Conservation (phyloP, 2,329 filamentous ascomycete species). For the Aureobasidium subglaciale region DNA sequence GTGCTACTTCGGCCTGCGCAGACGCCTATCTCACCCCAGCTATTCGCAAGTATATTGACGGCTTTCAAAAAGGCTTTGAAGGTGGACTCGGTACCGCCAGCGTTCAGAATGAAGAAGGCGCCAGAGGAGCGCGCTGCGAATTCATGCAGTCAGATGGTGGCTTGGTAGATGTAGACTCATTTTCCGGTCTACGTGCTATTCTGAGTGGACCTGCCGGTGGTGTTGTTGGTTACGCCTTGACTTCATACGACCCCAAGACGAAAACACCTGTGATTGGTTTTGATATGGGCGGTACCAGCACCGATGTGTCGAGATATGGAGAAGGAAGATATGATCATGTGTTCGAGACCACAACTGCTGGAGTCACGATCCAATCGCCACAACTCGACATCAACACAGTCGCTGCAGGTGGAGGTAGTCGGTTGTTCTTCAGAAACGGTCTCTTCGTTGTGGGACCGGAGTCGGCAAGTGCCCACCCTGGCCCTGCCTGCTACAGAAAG, state of each 20-base stretch:
- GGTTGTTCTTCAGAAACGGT: conserved; percentile 81
- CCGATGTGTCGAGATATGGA: conserved; percentile 76
- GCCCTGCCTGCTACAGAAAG: conserved; percentile 86
- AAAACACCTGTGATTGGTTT: conserved; percentile 86
- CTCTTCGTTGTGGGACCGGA: conserved; percentile 87
- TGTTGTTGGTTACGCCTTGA: conserved; percentile 86
- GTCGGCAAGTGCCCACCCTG: conserved; percentile 80
- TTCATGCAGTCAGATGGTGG: conserved; percentile 89
- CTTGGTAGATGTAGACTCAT: conserved; percentile 52
- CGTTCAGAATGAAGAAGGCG: conserved; percentile 58
- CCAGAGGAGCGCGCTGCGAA: conserved; percentile 73
- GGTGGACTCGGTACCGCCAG: conserved; percentile 72
- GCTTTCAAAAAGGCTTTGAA: conserved; percentile 73
- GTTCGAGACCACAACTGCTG: conserved; percentile 87
- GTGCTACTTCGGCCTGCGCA: conserved; percentile 69
- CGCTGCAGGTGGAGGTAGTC: conserved; percentile 78
- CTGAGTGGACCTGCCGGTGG: conserved; percentile 87
- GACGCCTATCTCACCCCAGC: conserved; percentile 75
- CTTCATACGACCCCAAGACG: conserved; percentile 77
- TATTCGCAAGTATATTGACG: conserved; percentile 68
- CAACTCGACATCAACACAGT: conserved; percentile 95
- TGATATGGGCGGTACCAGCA: conserved; percentile 92
- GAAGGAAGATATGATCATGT: conserved; percentile 85
- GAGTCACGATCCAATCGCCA: conserved; percentile 87
- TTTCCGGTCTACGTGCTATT: conserved; percentile 79